Evolutionary conservation across 768 basidiomycete genomes (phyloP).

Genomic region (Hygrophorus pudorinus): DNA sequence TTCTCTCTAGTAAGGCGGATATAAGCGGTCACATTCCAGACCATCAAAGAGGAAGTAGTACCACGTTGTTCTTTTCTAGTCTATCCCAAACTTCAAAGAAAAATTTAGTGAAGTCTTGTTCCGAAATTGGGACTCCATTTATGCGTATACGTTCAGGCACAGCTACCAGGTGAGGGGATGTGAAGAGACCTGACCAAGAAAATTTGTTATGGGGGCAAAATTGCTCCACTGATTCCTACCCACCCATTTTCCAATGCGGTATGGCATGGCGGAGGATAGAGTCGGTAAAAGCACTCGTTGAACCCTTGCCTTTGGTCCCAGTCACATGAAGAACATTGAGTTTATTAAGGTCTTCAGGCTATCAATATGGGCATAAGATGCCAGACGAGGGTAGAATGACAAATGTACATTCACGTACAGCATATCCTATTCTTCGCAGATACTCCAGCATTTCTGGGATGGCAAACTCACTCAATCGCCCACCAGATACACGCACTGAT

Average conservation of each 20-base stretch:
- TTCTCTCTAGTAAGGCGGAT: conserved; percentile 29
- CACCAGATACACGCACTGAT: conserved; percentile 67
- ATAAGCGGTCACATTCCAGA: too few relatives aligned
- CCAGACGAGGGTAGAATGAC: background rate
- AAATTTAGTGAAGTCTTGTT: conserved; percentile 78
- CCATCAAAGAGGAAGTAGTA: conserved; percentile 18
- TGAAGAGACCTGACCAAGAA: conserved; percentile 69
- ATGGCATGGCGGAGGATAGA: conserved; percentile 70
- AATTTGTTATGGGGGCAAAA: conserved; percentile 1
- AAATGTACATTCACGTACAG: conserved; percentile 35
- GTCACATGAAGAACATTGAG: conserved; percentile 95
- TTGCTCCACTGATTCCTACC: conserved; percentile 13
- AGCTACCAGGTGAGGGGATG: conserved; percentile 92
- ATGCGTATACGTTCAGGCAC: conserved; percentile 94
- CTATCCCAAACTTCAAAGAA: conserved; percentile 97
- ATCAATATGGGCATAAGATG: conserved; percentile 3
- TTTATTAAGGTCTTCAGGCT: conserved; percentile 77
- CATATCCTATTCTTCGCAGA: conserved; percentile 76
- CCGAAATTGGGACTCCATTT: conserved; percentile 82
- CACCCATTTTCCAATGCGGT: conserved; percentile 77
- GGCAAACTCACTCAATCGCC: conserved; percentile 46
- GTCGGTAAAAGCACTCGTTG: conserved; percentile 88
- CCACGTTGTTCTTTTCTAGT: conserved; percentile 52
- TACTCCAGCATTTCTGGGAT: conserved; percentile 91
- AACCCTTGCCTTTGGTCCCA: conserved; percentile 98